Base-by-base conservation (phyloP, 352 stramenopile genomes). In the Lagenidium giganteum region DNA sequence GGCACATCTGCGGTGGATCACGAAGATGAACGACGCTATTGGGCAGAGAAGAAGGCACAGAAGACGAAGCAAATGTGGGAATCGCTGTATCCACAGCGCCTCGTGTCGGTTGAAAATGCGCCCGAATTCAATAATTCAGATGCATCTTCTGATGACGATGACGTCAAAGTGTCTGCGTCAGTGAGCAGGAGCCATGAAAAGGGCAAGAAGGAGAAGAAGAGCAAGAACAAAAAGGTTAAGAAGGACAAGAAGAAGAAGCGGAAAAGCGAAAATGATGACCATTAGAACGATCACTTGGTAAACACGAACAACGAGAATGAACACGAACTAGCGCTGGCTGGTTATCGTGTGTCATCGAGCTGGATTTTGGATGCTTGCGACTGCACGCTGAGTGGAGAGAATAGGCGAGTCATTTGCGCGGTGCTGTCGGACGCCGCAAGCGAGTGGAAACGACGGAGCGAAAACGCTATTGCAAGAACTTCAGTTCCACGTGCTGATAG, bases 51-150 rank as follows among this genome's bases (percentile, higher is more conserved):
- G 52, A 87, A 87, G 48, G 64, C 61, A 13, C 61, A 68, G 31
- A 74, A 70, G 49, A 82, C 66, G 2, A 56, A 60, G 9, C 58
- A 70, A 22, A 57, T 84, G 0, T 84, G 74, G 74, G 56, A 74
- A 45, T 64, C 65, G 3, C 34, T 81, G 39, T 48, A 77, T 24
- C 38, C 54, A 2, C 17, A 4, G 8, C 55, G 57, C 33, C 54
- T 45, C 18, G 59, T 80, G 35, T 67, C 61, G 4, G 59, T 81
- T 26, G 61, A 74, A 28, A 81, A 81, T 16, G 70, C 69, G 4
- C 69, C 70, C 2, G 52, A 51, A 32, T 85, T 83, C 25, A 59
- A 43, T 29, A 51, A 27, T 16, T 33, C 61, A 20, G 24, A 70
- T n/a, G 40, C 65, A 11, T 42, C 56, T 31, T 58, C 47, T 5